Evolutionary conservation across 2,329 filamentous ascomycete species (phyloP).

Genomic region (Penicillium corylophilum): DNA sequence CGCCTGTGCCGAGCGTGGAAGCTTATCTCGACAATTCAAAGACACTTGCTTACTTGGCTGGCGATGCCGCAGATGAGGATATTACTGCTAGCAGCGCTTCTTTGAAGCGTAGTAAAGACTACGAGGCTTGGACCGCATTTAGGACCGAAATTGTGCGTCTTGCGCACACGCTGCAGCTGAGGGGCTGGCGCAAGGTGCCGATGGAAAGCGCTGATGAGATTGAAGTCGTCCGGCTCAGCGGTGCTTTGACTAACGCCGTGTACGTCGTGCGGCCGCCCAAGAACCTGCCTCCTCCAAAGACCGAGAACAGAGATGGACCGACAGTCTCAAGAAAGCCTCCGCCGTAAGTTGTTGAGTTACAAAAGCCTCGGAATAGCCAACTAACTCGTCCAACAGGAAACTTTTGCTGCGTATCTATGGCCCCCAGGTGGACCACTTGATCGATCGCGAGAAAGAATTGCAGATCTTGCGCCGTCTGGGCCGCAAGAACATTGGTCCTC

Average conservation of each 20-base stretch:
- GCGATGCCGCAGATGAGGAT: conserved; percentile 43
- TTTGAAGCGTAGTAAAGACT: conserved; percentile 63
- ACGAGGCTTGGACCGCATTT: conserved; percentile 77
- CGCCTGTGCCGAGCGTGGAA: conserved; percentile 80
- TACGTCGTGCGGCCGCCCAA: conserved; percentile 86
- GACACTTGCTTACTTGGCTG: conserved; percentile 73
- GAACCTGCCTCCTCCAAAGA: conserved; percentile 51
- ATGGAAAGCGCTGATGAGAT: conserved; percentile 45
- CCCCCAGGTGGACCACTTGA: conserved; percentile 90
- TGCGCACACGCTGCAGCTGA: conserved; percentile 82
- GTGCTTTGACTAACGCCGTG: conserved; percentile 92
- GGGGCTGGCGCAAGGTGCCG: conserved; percentile 84
- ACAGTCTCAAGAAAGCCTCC: conserved; percentile 49
- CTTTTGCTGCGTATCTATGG: conserved; percentile 90
- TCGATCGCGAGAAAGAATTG: conserved; percentile 88
- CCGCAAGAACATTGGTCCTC: conserved; percentile 88
- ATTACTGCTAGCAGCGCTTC: conserved; percentile 45
- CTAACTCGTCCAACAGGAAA: conserved; percentile 52
- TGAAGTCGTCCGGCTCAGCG: conserved; percentile 60
- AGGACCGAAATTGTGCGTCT: conserved; percentile 90
- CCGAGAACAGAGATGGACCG: conserved; percentile 40
- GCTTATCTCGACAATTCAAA: conserved; percentile 85
- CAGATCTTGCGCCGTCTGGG: conserved; percentile 81
- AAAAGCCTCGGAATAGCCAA: not conserved
- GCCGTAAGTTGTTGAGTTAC: conserved; percentile 46